These are phyloP conservation scores for Penicillium capsulatum DNA, from an alignment of 2,329 filamentous ascomycete species.

Conservation along the genomic window DNA sequence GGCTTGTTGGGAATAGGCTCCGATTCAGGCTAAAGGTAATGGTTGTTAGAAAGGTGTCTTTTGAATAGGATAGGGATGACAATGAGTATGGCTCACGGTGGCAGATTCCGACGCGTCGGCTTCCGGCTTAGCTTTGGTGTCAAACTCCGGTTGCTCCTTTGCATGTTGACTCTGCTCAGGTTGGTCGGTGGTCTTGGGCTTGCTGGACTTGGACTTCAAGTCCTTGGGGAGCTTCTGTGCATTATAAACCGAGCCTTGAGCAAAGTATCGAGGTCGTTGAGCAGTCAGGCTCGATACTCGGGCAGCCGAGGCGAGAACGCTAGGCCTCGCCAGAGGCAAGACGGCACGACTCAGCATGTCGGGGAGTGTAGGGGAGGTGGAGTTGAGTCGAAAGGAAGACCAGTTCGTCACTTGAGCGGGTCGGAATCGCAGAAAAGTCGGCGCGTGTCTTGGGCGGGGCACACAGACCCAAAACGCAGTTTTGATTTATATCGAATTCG, in stretches of 20 bases:
- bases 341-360: constrained; percentile 46
- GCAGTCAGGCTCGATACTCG: constrained; percentile 32
- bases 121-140: constrained; percentile 32
- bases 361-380: constrained; percentile 4
- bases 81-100: constrained; percentile 21
- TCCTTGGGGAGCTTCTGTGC: constrained; percentile 35
- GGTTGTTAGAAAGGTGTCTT: constrained; percentile 1
- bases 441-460: constrained; percentile 22
- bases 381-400: no score
- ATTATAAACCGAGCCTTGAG: constrained; percentile 30
- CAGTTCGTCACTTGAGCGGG: constrained; percentile 1
- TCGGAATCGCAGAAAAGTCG: constrained; percentile 30
- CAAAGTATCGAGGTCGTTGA: constrained; percentile 38
- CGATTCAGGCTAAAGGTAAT: constrained; percentile 31
- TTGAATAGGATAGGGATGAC: not conserved
- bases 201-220: constrained; percentile 23
- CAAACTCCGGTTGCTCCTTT: constrained; percentile 39
- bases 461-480: constrained; percentile 24
- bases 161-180: constrained; percentile 26
- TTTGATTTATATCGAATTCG: constrained; percentile 8
- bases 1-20: constrained; percentile 54
- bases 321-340: constrained; percentile 44
- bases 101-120: constrained; percentile 26
- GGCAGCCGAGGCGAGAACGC: constrained; percentile 34
- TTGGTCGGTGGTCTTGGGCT: constrained; percentile 22